Base-by-base conservation (phyloP, 345 rosid species). In the Linum lewisii region DNA sequence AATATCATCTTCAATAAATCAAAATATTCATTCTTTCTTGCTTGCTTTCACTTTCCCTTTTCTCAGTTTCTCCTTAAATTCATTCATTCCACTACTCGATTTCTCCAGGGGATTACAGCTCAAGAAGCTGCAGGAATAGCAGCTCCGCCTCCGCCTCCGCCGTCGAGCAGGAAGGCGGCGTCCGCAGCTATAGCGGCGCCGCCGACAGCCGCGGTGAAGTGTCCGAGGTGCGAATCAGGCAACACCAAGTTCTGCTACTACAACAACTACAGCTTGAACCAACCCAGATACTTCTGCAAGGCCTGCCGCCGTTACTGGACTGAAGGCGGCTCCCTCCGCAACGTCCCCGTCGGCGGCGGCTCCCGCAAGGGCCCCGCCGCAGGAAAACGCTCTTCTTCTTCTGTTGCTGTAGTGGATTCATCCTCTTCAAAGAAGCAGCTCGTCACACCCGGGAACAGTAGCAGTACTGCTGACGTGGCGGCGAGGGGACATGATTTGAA, bases 211-310 rank as follows among this genome's bases (percentile, higher is more conserved):
- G 81, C 82, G 9, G 79, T 76, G 9, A 78, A 77, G 16, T 86
- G 94, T 47, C 94, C 94, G 21, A 75, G 94, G 64, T 86, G 94
- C 61, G 85, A 84, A 51, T 86, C 94, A 68, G 68, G 79, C 53
- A 84, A 86, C 83, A 86, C 94, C 72, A 86, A 86, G 72, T 86
- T 86, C 71, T 86, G 94, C 75, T 86, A 86, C 77, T 86, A 86
- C 87, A 86, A 86, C 81, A 86, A 86, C 82, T 86, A 86, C 77
- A 86, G 90, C 64, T 84, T 84, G 55, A 66, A 87, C 54, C 94
- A 86, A 75, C 94, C 94, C 19, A 76, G 94, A 66, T 84, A 84
- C 84, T 86, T 86, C 57, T 86, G 94, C 83, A 86, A 86, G 72
- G 77, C 87, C 22, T 86, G 94, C 77, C 72, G 90, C 51, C 75